Conservation (phyloP, 1,284 basidiomycete species). For the Ustilago trichophora region DNA sequence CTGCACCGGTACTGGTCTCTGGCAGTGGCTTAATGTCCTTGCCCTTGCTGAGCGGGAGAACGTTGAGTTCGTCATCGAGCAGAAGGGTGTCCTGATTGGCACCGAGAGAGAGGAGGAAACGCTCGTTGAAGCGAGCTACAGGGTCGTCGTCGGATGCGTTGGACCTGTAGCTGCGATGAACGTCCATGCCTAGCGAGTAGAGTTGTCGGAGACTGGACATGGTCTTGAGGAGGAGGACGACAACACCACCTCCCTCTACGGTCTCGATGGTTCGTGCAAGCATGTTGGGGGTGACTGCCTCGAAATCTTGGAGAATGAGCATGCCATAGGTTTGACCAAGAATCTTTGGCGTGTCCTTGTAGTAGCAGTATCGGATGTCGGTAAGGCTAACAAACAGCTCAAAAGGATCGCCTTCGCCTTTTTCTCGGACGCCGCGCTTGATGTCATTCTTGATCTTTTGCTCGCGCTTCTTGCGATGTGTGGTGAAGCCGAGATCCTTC, state of each 20-base stretch:
- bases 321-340: conserved; percentile 98
- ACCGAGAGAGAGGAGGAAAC: conserved; percentile 77
- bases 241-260: conserved; percentile 93
- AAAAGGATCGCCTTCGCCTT: conserved; percentile 91
- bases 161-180: conserved; percentile 81
- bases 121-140: conserved; percentile 95
- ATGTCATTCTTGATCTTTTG: conserved; percentile 66
- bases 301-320: conserved; percentile 97
- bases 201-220: conserved; percentile 93
- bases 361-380: conserved; percentile 85
- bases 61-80: conserved; percentile 97
- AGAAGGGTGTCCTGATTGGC: conserved; percentile 88
- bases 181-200: conserved; percentile 92
- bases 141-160: conserved; percentile 84
- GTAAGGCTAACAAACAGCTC: conserved; percentile 99
- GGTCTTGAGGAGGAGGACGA: conserved; percentile 90
- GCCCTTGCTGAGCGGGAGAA: conserved; percentile 92
- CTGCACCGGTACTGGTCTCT: conserved; percentile 67
- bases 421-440: conserved; percentile 87
- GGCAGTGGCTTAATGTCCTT: conserved; percentile 86
- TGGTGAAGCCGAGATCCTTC: conserved; percentile 68
- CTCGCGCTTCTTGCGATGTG: conserved; percentile 86
- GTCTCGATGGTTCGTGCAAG: conserved; percentile 98
- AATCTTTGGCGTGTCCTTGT: conserved; percentile 66
- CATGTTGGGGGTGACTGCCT: conserved; percentile 96